A percentile compares a stretch with the other conserved stretches of the same genome.
Conservation (phyloP, 768 basidiomycete species). For the Tulasnella sp. region DNA sequence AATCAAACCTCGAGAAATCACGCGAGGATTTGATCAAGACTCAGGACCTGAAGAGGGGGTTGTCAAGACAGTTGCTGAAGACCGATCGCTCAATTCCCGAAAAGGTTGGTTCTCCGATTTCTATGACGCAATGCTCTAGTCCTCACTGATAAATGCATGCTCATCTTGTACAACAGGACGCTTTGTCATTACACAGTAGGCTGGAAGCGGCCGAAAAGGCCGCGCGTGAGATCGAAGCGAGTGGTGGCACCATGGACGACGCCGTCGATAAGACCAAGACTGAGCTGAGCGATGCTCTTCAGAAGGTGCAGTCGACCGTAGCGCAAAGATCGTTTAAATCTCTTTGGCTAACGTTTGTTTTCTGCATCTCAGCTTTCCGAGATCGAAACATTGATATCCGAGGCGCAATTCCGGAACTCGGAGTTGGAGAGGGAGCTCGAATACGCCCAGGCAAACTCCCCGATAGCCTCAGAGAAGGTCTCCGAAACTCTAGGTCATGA, state of each 20-base stretch:
- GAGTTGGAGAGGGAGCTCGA: slow-evolving; percentile 10
- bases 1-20: background rate
- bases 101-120: background rate
- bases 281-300: slow-evolving; percentile 7
- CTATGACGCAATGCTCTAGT: background rate
- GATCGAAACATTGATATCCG: slow-evolving; percentile 2
- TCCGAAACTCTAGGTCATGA: background rate
- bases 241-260: background rate
- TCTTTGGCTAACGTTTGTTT: background rate
- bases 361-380: background rate
- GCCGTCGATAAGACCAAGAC: slow-evolving; percentile 3
- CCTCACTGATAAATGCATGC: background rate
- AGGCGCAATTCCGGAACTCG: background rate
- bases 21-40: background rate
- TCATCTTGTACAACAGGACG: background rate
- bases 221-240: background rate
- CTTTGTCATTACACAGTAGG: background rate
- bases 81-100: background rate
- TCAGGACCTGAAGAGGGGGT: slow-evolving; percentile 1
- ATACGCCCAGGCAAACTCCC: background rate
- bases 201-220: background rate
- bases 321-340: no score
- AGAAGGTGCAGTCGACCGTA: background rate
- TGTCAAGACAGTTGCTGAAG: background rate
- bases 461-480: background rate